phyloP scores from a whole-genome alignment of 1,284 basidiomycete genomes.

The Ustilago bromivora region DNA sequence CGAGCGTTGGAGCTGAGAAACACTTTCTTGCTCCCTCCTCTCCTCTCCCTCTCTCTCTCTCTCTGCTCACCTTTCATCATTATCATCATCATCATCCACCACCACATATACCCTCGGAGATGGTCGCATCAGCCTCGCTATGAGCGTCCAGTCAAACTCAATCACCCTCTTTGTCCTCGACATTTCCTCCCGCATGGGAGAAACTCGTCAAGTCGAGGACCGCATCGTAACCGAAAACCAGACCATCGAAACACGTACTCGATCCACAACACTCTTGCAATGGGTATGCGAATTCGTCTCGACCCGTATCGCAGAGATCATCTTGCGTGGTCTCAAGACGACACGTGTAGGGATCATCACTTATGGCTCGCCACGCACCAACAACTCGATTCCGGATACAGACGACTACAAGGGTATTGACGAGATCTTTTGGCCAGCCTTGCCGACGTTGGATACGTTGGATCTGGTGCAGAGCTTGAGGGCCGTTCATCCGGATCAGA shows the following conservation, averaged over 20 bases:
- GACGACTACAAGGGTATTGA: slow-evolving; percentile 81
- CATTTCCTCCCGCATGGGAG: slow-evolving; percentile 85
- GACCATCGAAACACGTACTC: slow-evolving; percentile 72
- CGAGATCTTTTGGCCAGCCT: slow-evolving; percentile 82
- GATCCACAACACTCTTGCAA: slow-evolving; percentile 76
- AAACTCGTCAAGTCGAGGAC: slow-evolving; percentile 66
- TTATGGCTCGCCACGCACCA: slow-evolving; percentile 74
- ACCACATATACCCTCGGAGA: not conserved
- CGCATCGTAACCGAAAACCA: slow-evolving; percentile 31
- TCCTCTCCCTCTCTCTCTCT: not conserved
- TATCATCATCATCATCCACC: slow-evolving; percentile 2
- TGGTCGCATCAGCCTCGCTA: slow-evolving; percentile 10
- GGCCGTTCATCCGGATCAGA: slow-evolving; percentile 36
- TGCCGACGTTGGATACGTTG: slow-evolving; percentile 81
- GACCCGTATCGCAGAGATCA: slow-evolving; percentile 89
- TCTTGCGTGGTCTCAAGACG: slow-evolving; percentile 88
- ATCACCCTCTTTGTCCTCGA: slow-evolving; percentile 79
- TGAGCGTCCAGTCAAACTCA: slow-evolving; percentile 50
- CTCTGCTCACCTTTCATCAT: slow-evolving; percentile 8
- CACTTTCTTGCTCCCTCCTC: slow-evolving; percentile 1
- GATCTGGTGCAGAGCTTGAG: slow-evolving; percentile 77
- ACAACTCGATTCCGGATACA: slow-evolving; percentile 77
- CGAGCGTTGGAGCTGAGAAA: slow-evolving; percentile 2
- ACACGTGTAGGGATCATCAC: slow-evolving; percentile 87
- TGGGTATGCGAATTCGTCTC: slow-evolving; percentile 87